Evolutionary conservation across 352 stramenopile genomes (phyloP).

Genomic region (Phytopythium aichiense): DNA sequence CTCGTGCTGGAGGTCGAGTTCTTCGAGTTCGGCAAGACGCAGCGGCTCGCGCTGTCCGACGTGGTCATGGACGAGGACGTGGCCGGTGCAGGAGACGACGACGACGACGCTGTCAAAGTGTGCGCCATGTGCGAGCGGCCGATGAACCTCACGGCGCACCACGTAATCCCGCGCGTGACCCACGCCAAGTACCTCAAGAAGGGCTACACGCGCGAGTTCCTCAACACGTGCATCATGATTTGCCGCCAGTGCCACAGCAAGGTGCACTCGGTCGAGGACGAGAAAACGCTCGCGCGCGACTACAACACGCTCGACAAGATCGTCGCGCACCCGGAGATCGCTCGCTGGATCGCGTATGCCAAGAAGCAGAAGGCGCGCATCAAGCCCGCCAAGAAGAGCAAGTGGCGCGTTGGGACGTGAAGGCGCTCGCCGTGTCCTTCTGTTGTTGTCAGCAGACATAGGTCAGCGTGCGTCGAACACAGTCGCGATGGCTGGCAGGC

Average conservation of each 20-base stretch:
- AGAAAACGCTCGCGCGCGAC: conserved; percentile 85
- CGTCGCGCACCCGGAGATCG: conserved; percentile 81
- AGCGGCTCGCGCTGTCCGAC: conserved; percentile 43
- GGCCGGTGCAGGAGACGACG: conserved; percentile 46
- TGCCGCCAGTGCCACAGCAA: conserved; percentile 91
- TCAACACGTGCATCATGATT: conserved; percentile 87
- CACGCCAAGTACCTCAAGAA: conserved; percentile 79
- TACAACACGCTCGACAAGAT: conserved; percentile 93
- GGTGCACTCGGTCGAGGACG: conserved; percentile 88
- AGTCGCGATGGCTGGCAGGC: no score
- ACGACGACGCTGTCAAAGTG: conserved; percentile 12
- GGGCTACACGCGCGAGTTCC: conserved; percentile 67
- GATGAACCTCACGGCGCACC: conserved; percentile 91
- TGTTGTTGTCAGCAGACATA: neutral
- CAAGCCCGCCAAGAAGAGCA: conserved; percentile 51
- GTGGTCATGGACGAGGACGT: conserved; percentile 74
- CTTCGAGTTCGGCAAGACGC: conserved; percentile 75
- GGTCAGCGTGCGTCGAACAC: neutral
- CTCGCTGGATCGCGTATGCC: conserved; percentile 88
- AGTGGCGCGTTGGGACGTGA: conserved; percentile 48
- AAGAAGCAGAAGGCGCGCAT: conserved; percentile 85
- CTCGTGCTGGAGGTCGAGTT: conserved; percentile 65
- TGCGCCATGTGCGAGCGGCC: conserved; percentile 91
- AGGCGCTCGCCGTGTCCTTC: neutral
- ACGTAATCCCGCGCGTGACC: conserved; percentile 89